Evolutionary conservation across 2,329 filamentous ascomycete species (phyloP).

Genomic region (Magnaporthiopsis poae): DNA sequence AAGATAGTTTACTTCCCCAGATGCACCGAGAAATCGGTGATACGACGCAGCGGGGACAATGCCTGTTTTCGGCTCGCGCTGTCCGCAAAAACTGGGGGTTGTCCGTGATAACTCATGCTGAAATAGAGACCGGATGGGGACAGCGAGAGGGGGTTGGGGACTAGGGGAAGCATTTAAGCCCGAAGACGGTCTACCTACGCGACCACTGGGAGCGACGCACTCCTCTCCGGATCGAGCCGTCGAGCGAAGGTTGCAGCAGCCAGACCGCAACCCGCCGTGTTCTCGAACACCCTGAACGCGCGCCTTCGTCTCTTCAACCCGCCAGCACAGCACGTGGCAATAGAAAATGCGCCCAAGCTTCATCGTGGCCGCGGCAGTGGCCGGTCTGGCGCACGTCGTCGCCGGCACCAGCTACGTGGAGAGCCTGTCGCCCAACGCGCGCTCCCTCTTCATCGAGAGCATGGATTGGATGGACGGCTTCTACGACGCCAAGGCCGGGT

Average conservation of each 20-base stretch:
- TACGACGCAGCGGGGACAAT: too few species aligned
- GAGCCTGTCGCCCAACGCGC: constrained; percentile 2
- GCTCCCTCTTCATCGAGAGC: constrained; percentile 4
- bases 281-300: background rate
- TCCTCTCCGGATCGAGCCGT: background rate
- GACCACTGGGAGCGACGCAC: background rate
- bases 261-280: background rate
- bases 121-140: background rate
- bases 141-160: background rate
- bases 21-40: background rate
- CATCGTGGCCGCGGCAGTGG: constrained; percentile 1
- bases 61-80: background rate
- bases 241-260: background rate
- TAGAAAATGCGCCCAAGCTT: background rate
- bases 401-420: background rate
- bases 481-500: constrained; percentile 42
- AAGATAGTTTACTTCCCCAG: background rate
- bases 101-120: background rate
- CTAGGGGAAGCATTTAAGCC: background rate
- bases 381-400: background rate
- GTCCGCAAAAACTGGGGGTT: background rate
- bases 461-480: constrained; percentile 6
- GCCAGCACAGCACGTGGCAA: too few species aligned
- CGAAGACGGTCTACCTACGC: background rate
- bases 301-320: background rate